Evolutionary conservation across 1,284 basidiomycete species (phyloP).

Genomic region (Cutaneotrichosporon spelunceum): DNA sequence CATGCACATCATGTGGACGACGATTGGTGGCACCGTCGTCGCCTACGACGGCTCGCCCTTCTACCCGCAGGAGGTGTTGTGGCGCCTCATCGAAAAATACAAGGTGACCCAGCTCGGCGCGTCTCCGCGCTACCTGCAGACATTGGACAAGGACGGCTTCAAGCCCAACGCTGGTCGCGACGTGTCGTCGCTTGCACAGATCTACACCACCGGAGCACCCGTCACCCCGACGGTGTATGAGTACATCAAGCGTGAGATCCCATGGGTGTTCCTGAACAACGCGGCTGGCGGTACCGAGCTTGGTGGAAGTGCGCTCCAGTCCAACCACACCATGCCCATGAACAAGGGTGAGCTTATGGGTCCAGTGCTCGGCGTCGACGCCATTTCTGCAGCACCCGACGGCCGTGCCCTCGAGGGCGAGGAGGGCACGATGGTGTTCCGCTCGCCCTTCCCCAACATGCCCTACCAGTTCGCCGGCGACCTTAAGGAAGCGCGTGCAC

Average conservation of each 20-base stretch:
- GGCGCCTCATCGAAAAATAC: constrained; percentile 34
- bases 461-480: constrained; percentile 35
- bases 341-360: constrained; percentile 42
- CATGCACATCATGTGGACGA: constrained; percentile 32
- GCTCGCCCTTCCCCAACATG: constrained; percentile 45
- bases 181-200: constrained; percentile 31
- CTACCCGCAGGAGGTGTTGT: constrained; percentile 36
- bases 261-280: constrained; percentile 35
- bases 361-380: constrained; percentile 39
- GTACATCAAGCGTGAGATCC: constrained; percentile 22
- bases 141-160: constrained; percentile 21
- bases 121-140: constrained; percentile 37
- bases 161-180: constrained; percentile 23
- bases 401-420: constrained; percentile 22
- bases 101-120: constrained; percentile 38
- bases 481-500: constrained; percentile 29
- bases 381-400: constrained; percentile 27
- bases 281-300: constrained; percentile 43
- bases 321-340: constrained; percentile 32
- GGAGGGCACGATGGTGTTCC: constrained; percentile 41
- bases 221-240: constrained; percentile 35
- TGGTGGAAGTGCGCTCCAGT: constrained; percentile 37
- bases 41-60: constrained; percentile 46
- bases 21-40: constrained; percentile 35
- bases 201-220: constrained; percentile 42